Base-by-base conservation (phyloP, 225 moss, liverwort and hornwort species). In the Takakia lepidozioides region DNA sequence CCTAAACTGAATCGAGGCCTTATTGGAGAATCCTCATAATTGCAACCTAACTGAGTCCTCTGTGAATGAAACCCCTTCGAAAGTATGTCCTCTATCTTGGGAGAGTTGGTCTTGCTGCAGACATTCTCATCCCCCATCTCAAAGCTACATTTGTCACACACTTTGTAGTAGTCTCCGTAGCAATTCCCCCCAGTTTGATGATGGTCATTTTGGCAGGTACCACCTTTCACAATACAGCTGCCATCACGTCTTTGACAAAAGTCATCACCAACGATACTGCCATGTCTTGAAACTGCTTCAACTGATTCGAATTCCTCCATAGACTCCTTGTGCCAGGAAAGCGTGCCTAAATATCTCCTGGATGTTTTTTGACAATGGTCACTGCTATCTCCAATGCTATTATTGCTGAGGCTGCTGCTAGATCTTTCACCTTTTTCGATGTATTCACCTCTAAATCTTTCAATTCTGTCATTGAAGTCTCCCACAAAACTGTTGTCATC, bases 211-310 rank as follows among this genome's bases (percentile, higher is more conserved):
- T 41, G 14, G 16, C 24, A 21, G 45, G 23, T 46, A 10, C 20
- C 45, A 9, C 21, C 24, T 9, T 46, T 25, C 19, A 22, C 45
- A 21, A 25, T 23, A 46, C 3, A 13, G 22, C 13, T 25, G 1
- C 25, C 23, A 9, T 46, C 45, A 25, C 21, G 4, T 22, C 45
- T 2, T 11, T 25, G 19, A 23, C 22, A 22, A 14, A 46, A 15
- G 45, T 46, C 45, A 23, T 46, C 45, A 25, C 11, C 25, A 9
- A 46, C 25, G 25, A 22, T 22, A 19, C 9, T 46, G 22, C 24
- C 45, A 25, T 46, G 45, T 22, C 45, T 46, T 46, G 45, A 46
- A 22, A 46, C 25, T 13, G 25, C 23, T 23, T 22, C 6, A 46
- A 46, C 22, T 22, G 25, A 15, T 25, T 46, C 14, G 21, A 25